Conservation (phyloP, 2,329 filamentous ascomycete genomes). For the Periglandula ipomoeae region DNA sequence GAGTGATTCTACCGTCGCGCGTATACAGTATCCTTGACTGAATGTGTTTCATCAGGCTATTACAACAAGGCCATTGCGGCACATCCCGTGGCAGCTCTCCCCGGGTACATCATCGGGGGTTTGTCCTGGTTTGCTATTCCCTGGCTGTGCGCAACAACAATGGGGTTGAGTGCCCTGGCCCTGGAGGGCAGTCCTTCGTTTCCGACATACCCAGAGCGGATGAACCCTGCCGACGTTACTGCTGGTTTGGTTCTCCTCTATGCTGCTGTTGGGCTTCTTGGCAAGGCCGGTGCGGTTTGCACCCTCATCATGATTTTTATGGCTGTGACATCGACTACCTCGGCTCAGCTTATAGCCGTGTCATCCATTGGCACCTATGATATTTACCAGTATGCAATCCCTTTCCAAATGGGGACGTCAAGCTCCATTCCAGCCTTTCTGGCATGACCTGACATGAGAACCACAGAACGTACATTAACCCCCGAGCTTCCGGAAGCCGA, state of each 20-base stretch:
- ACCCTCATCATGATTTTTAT: conserved; percentile 79
- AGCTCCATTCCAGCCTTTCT: neutral
- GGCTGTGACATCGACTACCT: conserved; percentile 79
- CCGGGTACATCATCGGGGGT: conserved; percentile 80
- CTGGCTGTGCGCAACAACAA: conserved; percentile 78
- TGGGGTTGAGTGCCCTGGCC: conserved; percentile 74
- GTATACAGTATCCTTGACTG: neutral
- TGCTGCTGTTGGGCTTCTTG: conserved; percentile 73
- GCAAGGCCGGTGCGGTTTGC: conserved; percentile 67
- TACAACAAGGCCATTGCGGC: conserved; percentile 92
- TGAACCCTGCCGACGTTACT: conserved; percentile 64
- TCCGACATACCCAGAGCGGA: conserved; percentile 62
- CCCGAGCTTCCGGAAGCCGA: conserved; percentile 60
- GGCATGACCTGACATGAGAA: neutral
- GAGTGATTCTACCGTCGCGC: neutral
- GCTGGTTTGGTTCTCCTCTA: conserved; percentile 79
- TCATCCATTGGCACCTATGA: conserved; percentile 83
- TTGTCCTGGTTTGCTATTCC: conserved; percentile 88
- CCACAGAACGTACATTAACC: conserved; percentile 67
- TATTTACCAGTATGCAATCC: conserved; percentile 46
- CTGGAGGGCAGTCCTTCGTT: conserved; percentile 65
- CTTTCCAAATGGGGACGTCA: neutral
- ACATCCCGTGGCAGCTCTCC: conserved; percentile 72
- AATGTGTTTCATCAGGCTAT: conserved; percentile 37
- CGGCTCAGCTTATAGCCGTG: conserved; percentile 75